phyloP scores from a whole-genome alignment of 2,329 filamentous ascomycete species.

The Beauveria caledonica region DNA sequence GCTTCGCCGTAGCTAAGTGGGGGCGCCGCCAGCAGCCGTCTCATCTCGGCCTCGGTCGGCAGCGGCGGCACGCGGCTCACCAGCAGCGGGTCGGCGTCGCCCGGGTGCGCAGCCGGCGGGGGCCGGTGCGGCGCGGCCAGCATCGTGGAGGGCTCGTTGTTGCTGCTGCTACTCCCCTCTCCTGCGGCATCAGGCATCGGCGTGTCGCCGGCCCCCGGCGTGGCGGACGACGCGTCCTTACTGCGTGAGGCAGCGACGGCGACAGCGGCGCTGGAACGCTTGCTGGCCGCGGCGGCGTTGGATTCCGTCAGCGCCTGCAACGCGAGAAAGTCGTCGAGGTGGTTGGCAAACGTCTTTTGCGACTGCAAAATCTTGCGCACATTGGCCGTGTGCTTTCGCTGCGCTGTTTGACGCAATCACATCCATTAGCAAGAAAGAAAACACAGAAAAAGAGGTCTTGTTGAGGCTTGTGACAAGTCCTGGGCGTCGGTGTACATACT shows the following conservation, averaged over 20 bases:
- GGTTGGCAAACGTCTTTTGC: constrained; percentile 76
- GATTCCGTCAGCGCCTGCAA: constrained; percentile 39
- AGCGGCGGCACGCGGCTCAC: constrained; percentile 47
- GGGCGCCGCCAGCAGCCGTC: constrained; percentile 53
- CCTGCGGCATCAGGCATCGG: constrained; percentile 19
- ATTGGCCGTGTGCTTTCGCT: constrained; percentile 55
- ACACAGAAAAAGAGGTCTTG: too few relatives aligned
- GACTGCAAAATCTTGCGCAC: constrained; percentile 71
- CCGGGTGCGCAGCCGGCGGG: constrained; percentile 32
- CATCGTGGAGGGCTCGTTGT: constrained; percentile 20
- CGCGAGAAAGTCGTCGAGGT: constrained; percentile 72
- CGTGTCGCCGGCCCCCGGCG: constrained; percentile 19
- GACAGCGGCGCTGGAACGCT: constrained; percentile 16
- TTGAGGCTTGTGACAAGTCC: too few relatives aligned
- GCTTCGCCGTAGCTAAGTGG: constrained; percentile 63
- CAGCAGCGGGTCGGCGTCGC: constrained; percentile 51
- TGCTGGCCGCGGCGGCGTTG: constrained; percentile 25
- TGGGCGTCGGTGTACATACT: constrained; percentile 20
- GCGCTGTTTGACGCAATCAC: constrained; percentile 21
- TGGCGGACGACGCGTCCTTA: constrained; percentile 3
- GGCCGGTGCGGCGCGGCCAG: constrained; percentile 26
- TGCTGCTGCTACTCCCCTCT: neutral
- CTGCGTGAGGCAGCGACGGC: constrained; percentile 15
- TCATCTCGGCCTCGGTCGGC: constrained; percentile 54
- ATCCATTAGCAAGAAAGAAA: constrained; percentile 6